A percentile compares a stretch with the other conserved stretches of the same genome.
Conservation (phyloP, 768 basidiomycete genomes). For the Filobasidium floriforme region DNA sequence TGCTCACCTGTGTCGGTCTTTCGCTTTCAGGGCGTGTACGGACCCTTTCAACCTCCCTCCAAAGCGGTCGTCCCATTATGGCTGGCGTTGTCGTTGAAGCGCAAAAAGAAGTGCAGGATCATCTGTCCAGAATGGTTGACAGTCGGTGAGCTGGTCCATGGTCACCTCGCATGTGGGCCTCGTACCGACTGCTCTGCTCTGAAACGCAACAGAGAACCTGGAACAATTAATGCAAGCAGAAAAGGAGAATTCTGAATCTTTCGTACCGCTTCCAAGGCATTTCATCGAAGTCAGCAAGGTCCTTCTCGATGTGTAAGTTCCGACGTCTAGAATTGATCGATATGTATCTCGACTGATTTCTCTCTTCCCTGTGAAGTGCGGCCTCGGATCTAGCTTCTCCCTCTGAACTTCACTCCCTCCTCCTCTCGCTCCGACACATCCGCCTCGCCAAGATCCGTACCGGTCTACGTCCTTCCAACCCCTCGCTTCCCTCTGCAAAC, state of each 20-base stretch:
- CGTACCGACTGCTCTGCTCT: not conserved
- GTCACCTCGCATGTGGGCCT: not conserved
- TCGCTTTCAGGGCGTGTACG: slow-evolving; percentile 68
- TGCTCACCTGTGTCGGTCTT: not conserved
- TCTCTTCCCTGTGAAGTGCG: slow-evolving; percentile 53
- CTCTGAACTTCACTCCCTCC: slow-evolving; percentile 70
- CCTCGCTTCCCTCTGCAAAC: not conserved
- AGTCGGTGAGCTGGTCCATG: slow-evolving; percentile 19
- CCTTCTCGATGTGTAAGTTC: slow-evolving; percentile 76
- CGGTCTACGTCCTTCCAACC: slow-evolving; percentile 51
- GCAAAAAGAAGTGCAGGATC: slow-evolving; percentile 90
- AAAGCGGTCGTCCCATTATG: slow-evolving; percentile 84
- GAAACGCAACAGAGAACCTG: slow-evolving; percentile 58
- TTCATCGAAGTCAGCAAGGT: slow-evolving; percentile 87
- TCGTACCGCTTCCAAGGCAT: slow-evolving; percentile 74
- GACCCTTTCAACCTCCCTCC: slow-evolving; percentile 80
- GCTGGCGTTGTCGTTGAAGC: slow-evolving; percentile 89
- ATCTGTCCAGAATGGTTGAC: slow-evolving; percentile 82
- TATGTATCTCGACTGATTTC: not conserved
- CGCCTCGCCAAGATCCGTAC: slow-evolving; percentile 87
- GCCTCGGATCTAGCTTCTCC: slow-evolving; percentile 80
- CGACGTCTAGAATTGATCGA: slow-evolving; percentile 1
- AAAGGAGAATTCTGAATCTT: slow-evolving; percentile 58
- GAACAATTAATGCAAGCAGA: slow-evolving; percentile 68
- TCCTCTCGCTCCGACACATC: slow-evolving; percentile 93